Evolutionary conservation across 2,329 filamentous ascomycete species (phyloP), one percentile per base, ranked within the genome.

Genomic region (Penicillium sp.): DNA sequence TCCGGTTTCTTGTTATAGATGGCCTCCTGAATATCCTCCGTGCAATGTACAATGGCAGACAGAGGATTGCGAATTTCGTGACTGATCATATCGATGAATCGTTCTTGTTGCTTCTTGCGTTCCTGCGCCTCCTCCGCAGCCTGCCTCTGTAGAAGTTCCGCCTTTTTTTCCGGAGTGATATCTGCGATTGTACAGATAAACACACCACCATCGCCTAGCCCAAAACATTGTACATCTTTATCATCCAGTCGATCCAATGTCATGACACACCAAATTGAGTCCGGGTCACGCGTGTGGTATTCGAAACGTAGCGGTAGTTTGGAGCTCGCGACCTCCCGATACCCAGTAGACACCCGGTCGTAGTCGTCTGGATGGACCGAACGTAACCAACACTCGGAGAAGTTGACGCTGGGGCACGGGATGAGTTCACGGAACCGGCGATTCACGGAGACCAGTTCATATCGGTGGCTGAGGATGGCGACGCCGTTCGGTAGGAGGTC

Each of bases 111-210:
- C 25, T 84, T 80, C 71, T 94, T 94, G 57, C 91, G 80, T 68
- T 93, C 88, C 2, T 92, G 84, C 0, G 90, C 91, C 68, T 94
- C 90, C 65, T 92, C 84, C 65, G 89, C 87, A 55, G 89, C 85
- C 42, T 86, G 82, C 64, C 83, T 90, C 70, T 95, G 89, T 34
- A 91, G 85, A 45, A 87, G 86, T 71, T 95, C 90, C 1, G 90
- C 90, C 79, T 87, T 87, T 70, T 95, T 96, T 68, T 94, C 89
- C 51, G 88, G 84, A 18, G 88, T 91, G 60, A 96, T 95, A 66
- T 95, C 90, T 0, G 90, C 93, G 49, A 95, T 87, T 6, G 68
- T 67, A 50, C 64, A 65, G n/a, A 67, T 56, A 9, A 59, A 62
- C 0, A 66, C 60, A 0, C 59, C 58, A 2, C 44, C 44, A 1